Percentiles rank a stretch among this genome's conserved stretches.
These are phyloP conservation scores for Austropuccinia psidii DNA, from an alignment of 1,284 basidiomycete genomes.

Conservation along the genomic window DNA sequence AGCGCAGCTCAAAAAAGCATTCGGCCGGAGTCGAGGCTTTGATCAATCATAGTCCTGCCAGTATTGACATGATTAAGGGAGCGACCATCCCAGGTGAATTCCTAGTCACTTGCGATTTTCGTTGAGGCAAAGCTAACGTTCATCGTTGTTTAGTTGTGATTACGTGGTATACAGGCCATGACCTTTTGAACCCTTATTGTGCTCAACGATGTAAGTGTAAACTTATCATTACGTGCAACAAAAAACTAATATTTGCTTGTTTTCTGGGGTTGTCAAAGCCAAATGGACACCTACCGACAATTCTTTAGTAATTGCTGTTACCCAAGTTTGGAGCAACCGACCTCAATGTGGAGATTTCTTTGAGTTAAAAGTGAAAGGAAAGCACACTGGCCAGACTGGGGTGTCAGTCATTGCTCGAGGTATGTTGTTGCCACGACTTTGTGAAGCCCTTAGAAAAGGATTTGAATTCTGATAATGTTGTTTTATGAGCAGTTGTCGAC, in stretches of 20 bases:
- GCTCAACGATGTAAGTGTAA: conserved; percentile 35
- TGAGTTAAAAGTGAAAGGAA: conserved; percentile 4
- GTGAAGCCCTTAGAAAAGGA: not conserved
- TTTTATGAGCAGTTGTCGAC: conserved; percentile 38
- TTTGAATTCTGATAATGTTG: not conserved
- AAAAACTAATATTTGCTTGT: not conserved
- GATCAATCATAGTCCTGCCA: not conserved
- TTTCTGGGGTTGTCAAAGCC: not conserved
- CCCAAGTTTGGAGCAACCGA: conserved; percentile 39
- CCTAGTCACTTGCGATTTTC: not conserved
- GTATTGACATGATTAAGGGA: conserved; percentile 29
- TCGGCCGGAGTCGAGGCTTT: not conserved
- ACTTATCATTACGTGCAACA: not conserved
- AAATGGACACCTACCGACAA: conserved; percentile 43
- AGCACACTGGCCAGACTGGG: conserved; percentile 12
- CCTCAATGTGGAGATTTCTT: conserved; percentile 32
- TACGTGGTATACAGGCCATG: conserved; percentile 42
- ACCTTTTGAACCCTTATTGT: conserved; percentile 42
- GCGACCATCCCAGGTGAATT: conserved; percentile 26
- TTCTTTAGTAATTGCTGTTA: conserved; percentile 42
- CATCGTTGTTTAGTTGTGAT: conserved; percentile 35
- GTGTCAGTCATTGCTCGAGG: conserved; percentile 39
- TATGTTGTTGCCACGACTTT: not conserved
- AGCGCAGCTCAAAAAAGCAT: conserved; percentile 1
- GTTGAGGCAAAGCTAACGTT: not conserved